A percentile compares a stretch with the other conserved stretches of the same genome.
phyloP scores from a whole-genome alignment of 2,329 filamentous ascomycete species.

The Aspergillus oerlinghausenensis region DNA sequence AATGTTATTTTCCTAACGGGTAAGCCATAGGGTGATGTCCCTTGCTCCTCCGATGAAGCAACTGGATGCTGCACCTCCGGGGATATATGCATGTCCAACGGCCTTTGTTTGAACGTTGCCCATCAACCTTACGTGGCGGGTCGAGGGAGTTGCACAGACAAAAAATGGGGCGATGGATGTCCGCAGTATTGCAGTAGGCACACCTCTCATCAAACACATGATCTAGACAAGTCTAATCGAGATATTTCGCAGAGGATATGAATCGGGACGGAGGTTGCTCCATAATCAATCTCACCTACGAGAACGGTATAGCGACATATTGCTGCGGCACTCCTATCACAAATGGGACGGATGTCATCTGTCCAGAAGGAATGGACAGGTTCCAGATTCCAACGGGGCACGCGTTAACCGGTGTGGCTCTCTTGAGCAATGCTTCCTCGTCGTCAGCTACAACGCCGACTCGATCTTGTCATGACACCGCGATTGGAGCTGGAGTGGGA shows the following conservation, averaged over 20 bases:
- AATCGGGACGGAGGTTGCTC: slow-evolving; percentile 12
- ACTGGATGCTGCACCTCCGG: not conserved
- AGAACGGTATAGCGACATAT: slow-evolving; percentile 12
- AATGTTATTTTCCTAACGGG: not conserved
- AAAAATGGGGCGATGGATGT: slow-evolving; percentile 23
- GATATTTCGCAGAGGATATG: slow-evolving; percentile 7
- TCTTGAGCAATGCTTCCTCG: slow-evolving; percentile 14
- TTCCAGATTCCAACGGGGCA: slow-evolving; percentile 22
- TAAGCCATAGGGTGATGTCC: not conserved
- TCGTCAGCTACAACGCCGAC: not conserved
- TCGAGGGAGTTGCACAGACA: slow-evolving; percentile 25
- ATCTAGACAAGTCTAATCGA: not conserved
- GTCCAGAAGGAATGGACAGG: slow-evolving; percentile 17
- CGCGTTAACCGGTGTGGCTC: slow-evolving; percentile 17
- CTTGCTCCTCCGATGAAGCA: not conserved
- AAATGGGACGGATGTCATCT: slow-evolving; percentile 8
- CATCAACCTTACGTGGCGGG: slow-evolving; percentile 25
- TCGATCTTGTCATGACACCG: not conserved
- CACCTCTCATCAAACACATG: not conserved
- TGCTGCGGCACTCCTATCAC: slow-evolving; percentile 23
- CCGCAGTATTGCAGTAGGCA: slow-evolving; percentile 20
- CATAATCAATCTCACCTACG: slow-evolving; percentile 18
- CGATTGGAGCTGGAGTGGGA: not conserved
- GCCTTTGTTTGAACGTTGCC: slow-evolving; percentile 21
- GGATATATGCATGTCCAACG: slow-evolving; percentile 19